phyloP scores from a whole-genome alignment of 2,329 filamentous ascomycete genomes.

The Emergomyces pasteurianus region DNA sequence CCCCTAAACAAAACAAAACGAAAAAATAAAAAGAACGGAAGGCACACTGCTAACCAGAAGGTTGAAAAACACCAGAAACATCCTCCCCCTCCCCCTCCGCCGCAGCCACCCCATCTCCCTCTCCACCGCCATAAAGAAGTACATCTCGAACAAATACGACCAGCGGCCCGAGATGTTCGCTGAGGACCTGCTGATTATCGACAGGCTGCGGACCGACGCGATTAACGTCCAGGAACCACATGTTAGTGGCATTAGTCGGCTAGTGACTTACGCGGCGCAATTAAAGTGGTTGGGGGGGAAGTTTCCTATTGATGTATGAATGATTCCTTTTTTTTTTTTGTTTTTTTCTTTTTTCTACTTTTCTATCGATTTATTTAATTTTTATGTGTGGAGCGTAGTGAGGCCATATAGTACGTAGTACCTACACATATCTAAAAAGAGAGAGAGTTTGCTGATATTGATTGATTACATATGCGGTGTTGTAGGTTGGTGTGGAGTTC shows the following conservation, averaged over 20 bases:
- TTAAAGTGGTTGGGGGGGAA: slow-evolving; percentile 88
- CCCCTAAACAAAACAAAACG: neutral
- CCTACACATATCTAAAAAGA: neutral
- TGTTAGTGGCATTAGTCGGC: slow-evolving; percentile 68
- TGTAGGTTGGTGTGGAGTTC: slow-evolving; percentile 82
- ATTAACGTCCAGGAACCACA: slow-evolving; percentile 82
- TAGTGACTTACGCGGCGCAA: slow-evolving; percentile 87
- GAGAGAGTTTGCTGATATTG: neutral
- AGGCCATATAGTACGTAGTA: neutral
- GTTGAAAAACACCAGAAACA: slow-evolving; percentile 28
- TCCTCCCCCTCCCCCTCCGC: slow-evolving; percentile 74
- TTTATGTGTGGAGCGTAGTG: neutral
- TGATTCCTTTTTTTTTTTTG: slow-evolving; percentile 6
- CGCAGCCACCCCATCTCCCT: slow-evolving; percentile 69
- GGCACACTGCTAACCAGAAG: neutral
- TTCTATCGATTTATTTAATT: neutral
- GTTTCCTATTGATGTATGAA: slow-evolving; percentile 66
- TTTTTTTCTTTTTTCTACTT: neutral
- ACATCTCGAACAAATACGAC: slow-evolving; percentile 97
- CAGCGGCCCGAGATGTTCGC: slow-evolving; percentile 96
- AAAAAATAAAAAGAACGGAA: too few relatives aligned
- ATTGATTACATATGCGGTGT: neutral
- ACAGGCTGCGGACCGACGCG: slow-evolving; percentile 72
- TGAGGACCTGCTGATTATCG: slow-evolving; percentile 76
- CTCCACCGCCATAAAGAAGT: slow-evolving; percentile 73